A percentile compares a stretch with the other conserved stretches of the same genome.
These are phyloP conservation scores for Nephelium lappaceum DNA, from an alignment of 345 rosid species.

Conservation along the genomic window DNA sequence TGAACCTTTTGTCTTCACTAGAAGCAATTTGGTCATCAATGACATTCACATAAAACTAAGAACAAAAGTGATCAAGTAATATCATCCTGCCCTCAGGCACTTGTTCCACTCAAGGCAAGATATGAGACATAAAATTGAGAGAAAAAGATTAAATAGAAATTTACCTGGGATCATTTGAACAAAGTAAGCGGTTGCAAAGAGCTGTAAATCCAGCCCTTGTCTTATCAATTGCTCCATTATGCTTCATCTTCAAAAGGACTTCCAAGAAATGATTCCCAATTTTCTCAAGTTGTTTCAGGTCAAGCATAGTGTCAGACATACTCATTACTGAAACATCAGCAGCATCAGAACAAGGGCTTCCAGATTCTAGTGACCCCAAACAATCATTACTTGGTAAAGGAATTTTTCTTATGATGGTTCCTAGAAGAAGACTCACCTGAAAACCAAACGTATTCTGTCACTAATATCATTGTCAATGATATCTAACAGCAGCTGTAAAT, in stretches of 20 bases:
- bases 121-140: background rate
- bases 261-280: constrained; percentile 94
- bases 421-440: constrained; percentile 96
- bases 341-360: constrained; percentile 32
- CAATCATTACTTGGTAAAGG: constrained; percentile 66
- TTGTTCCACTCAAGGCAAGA: constrained; percentile 12
- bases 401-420: constrained; percentile 85
- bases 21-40: background rate
- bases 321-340: constrained; percentile 29
- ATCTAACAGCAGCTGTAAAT: background rate
- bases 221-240: constrained; percentile 97
- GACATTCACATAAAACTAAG: background rate
- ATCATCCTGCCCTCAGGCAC: background rate
- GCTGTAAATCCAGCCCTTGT: constrained; percentile 98
- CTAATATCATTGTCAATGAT: background rate
- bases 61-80: background rate
- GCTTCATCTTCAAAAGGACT: constrained; percentile 96
- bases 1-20: background rate
- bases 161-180: constrained; percentile 89
- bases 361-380: constrained; percentile 42
- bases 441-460: constrained; percentile 27
- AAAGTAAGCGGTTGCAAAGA: constrained; percentile 90
- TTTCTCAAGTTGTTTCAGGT: constrained; percentile 78
- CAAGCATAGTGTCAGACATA: constrained; percentile 55
- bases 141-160: constrained; percentile 9